Evolutionary conservation across 2,329 filamentous ascomycete genomes (phyloP), one percentile per base, ranked within the genome.

Genomic region (Metarhizium album): DNA sequence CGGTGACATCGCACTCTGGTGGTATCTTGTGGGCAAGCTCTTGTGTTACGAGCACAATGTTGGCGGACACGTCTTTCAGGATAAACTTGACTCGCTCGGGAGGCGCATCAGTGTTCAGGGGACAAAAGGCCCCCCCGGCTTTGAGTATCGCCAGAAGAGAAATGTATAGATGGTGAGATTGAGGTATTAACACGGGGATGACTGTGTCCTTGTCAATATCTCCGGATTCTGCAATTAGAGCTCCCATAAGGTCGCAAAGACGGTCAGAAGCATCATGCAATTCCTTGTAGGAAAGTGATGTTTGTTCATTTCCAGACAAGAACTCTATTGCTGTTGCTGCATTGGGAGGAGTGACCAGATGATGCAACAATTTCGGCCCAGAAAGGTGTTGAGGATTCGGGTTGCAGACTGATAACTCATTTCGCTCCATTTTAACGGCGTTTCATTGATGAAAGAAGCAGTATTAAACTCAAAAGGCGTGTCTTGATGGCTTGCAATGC

Each of bases 61-160:
- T 70, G 6, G 90, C 87, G 11, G 74, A 72, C 38, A 94, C 79
- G 71, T 96, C 89, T n/a, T 78, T 65, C 16, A 90, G 67, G 47
- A 95, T 90, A 63, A 95, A 95, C 47, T 75, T 79, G 42, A 95
- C 74, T 46, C 90, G 77, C 49, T 95, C 88, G 3, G 73, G 65
- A 0, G 90, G 90, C 0, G 84, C 80, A 65, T 95, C 90, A 46
- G 87, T 74, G 54, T 85, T 85, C 51, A 96, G 70, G 0, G 90
- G 90, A 57, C 90, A 95, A 59, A 95, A 95, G 0, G 88, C 88
- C 35, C 79, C 87, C 6, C 90, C 90, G 13, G 83, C 82, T 64
- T 90, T 90, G 45, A 95, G 72, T 49, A 91, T 79, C 3, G 84
- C 89, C 43, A 95, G 66, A 54, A 87, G 78, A 1, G 87, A 75